Evolutionary conservation across 441 rosid genomes (phyloP), one percentile per base, ranked within the genome.

Genomic region (Pelargonium citronellum): DNA sequence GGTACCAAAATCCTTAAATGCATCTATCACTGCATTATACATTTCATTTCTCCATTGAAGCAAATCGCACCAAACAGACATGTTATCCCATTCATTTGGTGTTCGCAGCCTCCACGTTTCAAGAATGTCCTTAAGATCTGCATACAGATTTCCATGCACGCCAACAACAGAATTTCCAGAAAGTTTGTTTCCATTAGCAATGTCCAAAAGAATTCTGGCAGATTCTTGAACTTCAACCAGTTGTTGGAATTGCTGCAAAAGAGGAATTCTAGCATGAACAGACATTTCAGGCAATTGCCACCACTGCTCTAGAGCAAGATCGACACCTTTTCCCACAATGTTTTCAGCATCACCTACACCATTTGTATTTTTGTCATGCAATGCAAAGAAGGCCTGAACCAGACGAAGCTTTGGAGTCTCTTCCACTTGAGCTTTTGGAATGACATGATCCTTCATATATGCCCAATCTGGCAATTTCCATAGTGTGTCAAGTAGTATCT

Each of bases 201-300:
- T 91, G 83, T 95, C 98, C 62, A 87, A 80, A 65, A 85, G 83
- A 82, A 92, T 87, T 82, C 90, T 83, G 66, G 91, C 83, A 74
- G 99, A 95, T 85, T 95, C 99, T 78, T 95, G 98, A 73, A 92
- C 98, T 83, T 95, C 99, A 72, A 92, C 95, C 66, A 95, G 80
- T 82, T 95, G 98, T 80, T 95, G 99, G 79, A 95, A 95, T 79
- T 95, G 96, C 83, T 91, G 98, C 80, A 95, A 80, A 69, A 95
- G 90, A 70, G 98, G 97, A 78, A 95, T 84, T 85, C 89, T 92
- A 44, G 98, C 87, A 81, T 91, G 97, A 72, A 88, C 88, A 44
- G 95, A 92, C 87, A 95, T 87, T 82, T 95, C 98, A 72, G 99
- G 99, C 81, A 95, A 86, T 81, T 89, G 98, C 97, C 99, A 95